Base-by-base conservation (phyloP, 306 rosid species). In the Fagus crenata region DNA sequence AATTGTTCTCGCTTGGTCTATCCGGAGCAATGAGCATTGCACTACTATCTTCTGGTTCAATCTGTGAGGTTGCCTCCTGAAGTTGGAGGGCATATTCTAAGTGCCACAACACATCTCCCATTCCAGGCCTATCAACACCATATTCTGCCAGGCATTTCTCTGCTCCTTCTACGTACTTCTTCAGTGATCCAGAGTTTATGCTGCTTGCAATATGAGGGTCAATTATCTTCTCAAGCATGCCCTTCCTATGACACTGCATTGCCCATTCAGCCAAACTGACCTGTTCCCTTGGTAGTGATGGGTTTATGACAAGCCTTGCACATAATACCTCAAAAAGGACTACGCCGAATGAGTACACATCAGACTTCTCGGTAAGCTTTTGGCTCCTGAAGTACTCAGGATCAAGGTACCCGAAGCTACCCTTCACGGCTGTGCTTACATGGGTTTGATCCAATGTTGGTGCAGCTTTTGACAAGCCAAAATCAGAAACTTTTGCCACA, bases 401-500 rank as follows among this genome's bases (percentile, higher is more conserved):
- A 73, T 94, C 98, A 28, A 94, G 90, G 77, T 94, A 94, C 1
- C 98, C 98, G 51, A 94, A 87, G 73, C 98, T 94, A 0, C 97
- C 98, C 82, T 94, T 94, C 83, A 94, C 97, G 0, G 93, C 96
- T 18, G 98, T 94, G 88, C 93, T 94, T 1, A 94, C 94, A 59
- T 92, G 91, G 2, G 93, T 77, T 70, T 87, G 84, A 28, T 90
- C 97, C 73, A 85, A 43, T 0, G 88, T 77, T 4, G 91, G 93
- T 1, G 84, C 89, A 11, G 81, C 82, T 75, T 94, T 94, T 0
- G 97, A 94, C 12, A 94, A 82, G 2, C 98, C 98, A 1, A 94
- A 94, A 82, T 94, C 98, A 3, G 96, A 58, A 32, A 94, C 95
- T 69, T 94, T 94, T 0, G 98, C 92, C 0, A 85, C 89, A 7